Evolutionary conservation across 495 filamentous ascomycete genomes (phyloP), one percentile per base, ranked within the genome.

Genomic region (Bombardia bombarda): DNA sequence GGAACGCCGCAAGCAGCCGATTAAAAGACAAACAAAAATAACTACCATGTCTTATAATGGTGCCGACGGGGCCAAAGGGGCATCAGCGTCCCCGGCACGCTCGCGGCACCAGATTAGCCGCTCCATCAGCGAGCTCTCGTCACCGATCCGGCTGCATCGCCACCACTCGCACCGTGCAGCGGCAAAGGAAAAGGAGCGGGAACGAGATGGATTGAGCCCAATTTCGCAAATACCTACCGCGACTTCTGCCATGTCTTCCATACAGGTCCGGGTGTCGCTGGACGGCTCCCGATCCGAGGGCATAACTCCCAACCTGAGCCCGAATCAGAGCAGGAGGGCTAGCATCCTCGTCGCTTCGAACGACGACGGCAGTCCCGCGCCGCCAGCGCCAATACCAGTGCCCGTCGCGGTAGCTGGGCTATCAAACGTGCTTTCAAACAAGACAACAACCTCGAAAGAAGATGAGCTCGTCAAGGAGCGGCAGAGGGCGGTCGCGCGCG

Each of bases 101-200:
- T 63, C 68, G 31, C 61, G 65, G 33, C 72, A 77, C 45, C 65
- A 69, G 43, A 60, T 73, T 33, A 63, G 60, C 38, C 66, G 68
- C 9, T 75, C 72, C 25, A 69, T 73, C 37, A 63, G 65, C 38
- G 71, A 78, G 46, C 51, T 72, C 37, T 69, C 73, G 24, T 62
- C 66, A 24, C 60, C 72, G n/a, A 60, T 70, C 48, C 66, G 63
- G 42, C 57, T 63, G 28, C 62, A 65, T 41, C 67, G 69, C 32
- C 66, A 68, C 49, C 60, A 67, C 45, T 55, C 62, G 36, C 24
- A 66, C 53, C 40, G 58, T 42, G 49, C 25, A 42, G 38, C 49
- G 40, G 56, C 47, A 13, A 52, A 47, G 38, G 52, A 38, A 9
- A 49, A 33, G 19, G 53, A 60, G 16, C 43, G 35, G 3, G 40